Percentiles rank a stretch among this genome's conserved stretches.
These are phyloP conservation scores for Wickerhamiella sorbophila DNA, from an alignment of 805 yeast genomes.

Conservation along the genomic window DNA sequence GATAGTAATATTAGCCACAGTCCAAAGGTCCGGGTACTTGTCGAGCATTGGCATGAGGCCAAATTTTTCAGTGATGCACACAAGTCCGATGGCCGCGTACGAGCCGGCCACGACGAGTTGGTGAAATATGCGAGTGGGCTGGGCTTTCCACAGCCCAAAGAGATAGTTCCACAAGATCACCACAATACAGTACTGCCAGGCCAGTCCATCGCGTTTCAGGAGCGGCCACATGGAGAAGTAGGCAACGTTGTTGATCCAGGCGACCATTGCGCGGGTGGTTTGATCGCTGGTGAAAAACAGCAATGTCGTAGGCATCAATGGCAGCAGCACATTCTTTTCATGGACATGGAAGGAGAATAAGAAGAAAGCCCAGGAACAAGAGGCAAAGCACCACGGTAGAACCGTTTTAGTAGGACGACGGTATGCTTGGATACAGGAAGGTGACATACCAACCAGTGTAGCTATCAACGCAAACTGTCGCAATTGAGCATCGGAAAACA, in stretches of 20 bases:
- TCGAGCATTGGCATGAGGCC: slow-evolving; percentile 34
- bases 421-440: slow-evolving; percentile 39
- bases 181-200: slow-evolving; percentile 54
- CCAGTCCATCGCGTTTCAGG: slow-evolving; percentile 57
- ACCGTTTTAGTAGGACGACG: slow-evolving; percentile 18
- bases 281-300: slow-evolving; percentile 39
- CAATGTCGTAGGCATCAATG: slow-evolving; percentile 71
- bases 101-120: slow-evolving; percentile 36
- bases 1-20: slow-evolving; percentile 53
- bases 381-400: slow-evolving; percentile 60
- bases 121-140: slow-evolving; percentile 41
- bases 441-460: slow-evolving; percentile 34
- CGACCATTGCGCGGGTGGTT: slow-evolving; percentile 53
- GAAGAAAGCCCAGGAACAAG: slow-evolving; percentile 76
- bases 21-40: slow-evolving; percentile 73
- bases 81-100: slow-evolving; percentile 34
- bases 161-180: slow-evolving; percentile 64
- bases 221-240: slow-evolving; percentile 82
- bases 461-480: slow-evolving; percentile 34
- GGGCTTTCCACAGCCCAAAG: slow-evolving; percentile 40
- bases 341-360: slow-evolving; percentile 92
- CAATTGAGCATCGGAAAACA: slow-evolving; percentile 42
- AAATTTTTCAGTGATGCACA: slow-evolving; percentile 42
- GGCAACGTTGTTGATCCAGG: slow-evolving; percentile 79
- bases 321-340: slow-evolving; percentile 81